Base-by-base conservation (phyloP, 78 protist species). In the Protostelium mycophagum region DNA sequence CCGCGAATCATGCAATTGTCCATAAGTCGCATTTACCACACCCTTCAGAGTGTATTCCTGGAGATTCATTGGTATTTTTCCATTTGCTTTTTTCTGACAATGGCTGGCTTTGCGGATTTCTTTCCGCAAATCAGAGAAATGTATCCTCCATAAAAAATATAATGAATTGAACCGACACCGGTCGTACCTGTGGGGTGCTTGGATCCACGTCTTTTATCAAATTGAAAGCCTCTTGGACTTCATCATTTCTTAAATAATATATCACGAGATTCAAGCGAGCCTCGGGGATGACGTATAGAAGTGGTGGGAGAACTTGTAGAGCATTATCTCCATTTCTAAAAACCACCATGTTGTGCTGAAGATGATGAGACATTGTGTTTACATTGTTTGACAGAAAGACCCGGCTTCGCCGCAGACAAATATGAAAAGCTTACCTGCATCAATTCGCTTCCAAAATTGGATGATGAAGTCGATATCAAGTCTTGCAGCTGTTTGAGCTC, bases 1-100 rank as follows among this genome's bases (percentile, higher is more conserved):
- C 28, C 37, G 10, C 63, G 88, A 38, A 36, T 86, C 95, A 23
- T 35, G 1, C 83, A 38, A 84, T 90, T 96, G 98, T 5, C 96
- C 98, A 36, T 93, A 1, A 35, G 90, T 85, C 28, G 94, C 84
- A 38, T 90, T 88, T 36, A 91, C 96, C 28, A 96, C 97, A 0
- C 91, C 98, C 95, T 97, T 97, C 83, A 97, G 94, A 38, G 91
- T 96, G 92, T 91, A 96, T 85, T 97, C 98, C 83, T 91, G 93
- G 10, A 25, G n/a, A n/a, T n/a, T n/a, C n/a, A n/a, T n/a, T n/a
- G n/a, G n/a, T n/a, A n/a, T n/a, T n/a, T n/a, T n/a, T n/a, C n/a
- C n/a, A n/a, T n/a, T n/a, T n/a, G n/a, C n/a, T n/a, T n/a, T n/a
- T n/a, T n/a, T n/a, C n/a, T n/a, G n/a, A n/a, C n/a, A n/a, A n/a